phyloP scores from a whole-genome alignment of 345 rosid genomes.

The Gossypium bickii region DNA sequence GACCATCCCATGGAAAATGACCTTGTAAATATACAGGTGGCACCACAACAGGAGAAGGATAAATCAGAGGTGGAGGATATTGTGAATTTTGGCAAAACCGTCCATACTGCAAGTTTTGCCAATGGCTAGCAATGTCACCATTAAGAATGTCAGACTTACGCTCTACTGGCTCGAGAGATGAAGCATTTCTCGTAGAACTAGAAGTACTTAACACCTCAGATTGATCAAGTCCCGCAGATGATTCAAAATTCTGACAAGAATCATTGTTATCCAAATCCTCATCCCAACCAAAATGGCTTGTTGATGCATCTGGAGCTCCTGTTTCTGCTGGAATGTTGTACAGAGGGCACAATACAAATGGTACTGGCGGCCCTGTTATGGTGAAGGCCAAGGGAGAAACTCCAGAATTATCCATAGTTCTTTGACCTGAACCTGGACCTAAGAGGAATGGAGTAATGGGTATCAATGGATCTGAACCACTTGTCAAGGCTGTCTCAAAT shows the following conservation, averaged over 20 bases:
- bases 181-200: constrained; percentile 32
- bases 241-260: constrained; percentile 51
- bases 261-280: constrained; percentile 51
- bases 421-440: constrained; percentile 62
- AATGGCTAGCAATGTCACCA: constrained; percentile 85
- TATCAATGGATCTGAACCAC: constrained; percentile 61
- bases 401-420: constrained; percentile 53
- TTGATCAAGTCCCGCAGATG: constrained; percentile 52
- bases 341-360: constrained; percentile 59
- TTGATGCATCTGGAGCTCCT: constrained; percentile 51
- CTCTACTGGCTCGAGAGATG: constrained; percentile 49
- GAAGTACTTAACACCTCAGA: constrained; percentile 47
- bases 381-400: constrained; percentile 51
- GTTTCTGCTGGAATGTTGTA: constrained; percentile 46
- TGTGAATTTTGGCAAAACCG: constrained; percentile 69
- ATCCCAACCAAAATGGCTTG: constrained; percentile 50
- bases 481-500: constrained; percentile 54
- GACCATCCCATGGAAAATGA: constrained; percentile 76
- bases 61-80: constrained; percentile 35
- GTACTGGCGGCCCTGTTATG: constrained; percentile 87
- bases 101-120: constrained; percentile 88
- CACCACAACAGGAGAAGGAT: constrained; percentile 56
- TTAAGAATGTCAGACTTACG: constrained; percentile 70
- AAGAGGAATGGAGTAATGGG: constrained; percentile 56
- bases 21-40: constrained; percentile 76